Base-by-base conservation (phyloP, 1,284 basidiomycete species). In the Neonothopanus nambi region DNA sequence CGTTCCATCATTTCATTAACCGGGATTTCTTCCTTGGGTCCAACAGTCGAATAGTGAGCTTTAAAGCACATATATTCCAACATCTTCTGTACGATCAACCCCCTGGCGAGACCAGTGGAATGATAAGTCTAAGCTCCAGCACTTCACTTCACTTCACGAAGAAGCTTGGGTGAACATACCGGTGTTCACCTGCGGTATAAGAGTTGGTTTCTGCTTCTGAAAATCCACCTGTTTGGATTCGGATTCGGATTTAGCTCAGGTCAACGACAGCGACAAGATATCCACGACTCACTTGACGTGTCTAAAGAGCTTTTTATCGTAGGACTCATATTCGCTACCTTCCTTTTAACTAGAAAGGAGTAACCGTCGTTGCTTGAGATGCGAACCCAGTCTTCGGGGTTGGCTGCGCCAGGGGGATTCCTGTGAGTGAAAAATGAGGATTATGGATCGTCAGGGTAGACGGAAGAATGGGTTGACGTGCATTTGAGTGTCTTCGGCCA, bases 21-120 rank as follows among this genome's bases (percentile, higher is more conserved):
- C 0, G 91, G 89, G 17, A 92, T 74, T 41, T 91, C 87, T 59
- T 87, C 85, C 57, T 84, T 87, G 2, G 77, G 68, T 0, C 75
- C 77, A 0, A 70, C 73, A 13, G 75, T 74, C 53, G 84, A 79
- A 65, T 91, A 90, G 55, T 85, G 73, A 0, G 82, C 74, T 70
- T 89, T 91, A 77, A 89, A 93, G 51, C 80, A 72, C 69, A 94
- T 84, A 64, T 91, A 94, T 66, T 94, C 91, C 37, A 87, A 76
- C 28, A 93, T 74, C 64, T 91, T 93, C 66, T 93, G 90, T 2
- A 91, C 81, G 23, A 93, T 84, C 36, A 86, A 79, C 2, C 81
- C 86, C 26, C 90, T 91, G 62, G 6, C 15, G 43, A 3, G 12
- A 41, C 23, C 17, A 11, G 43, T 38, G 6, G 35, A 35, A 36